Evolutionary conservation across 1,139 yeast genomes (phyloP), one percentile per base, ranked within the genome.

Genomic region (Debaryomyces subglobosus): DNA sequence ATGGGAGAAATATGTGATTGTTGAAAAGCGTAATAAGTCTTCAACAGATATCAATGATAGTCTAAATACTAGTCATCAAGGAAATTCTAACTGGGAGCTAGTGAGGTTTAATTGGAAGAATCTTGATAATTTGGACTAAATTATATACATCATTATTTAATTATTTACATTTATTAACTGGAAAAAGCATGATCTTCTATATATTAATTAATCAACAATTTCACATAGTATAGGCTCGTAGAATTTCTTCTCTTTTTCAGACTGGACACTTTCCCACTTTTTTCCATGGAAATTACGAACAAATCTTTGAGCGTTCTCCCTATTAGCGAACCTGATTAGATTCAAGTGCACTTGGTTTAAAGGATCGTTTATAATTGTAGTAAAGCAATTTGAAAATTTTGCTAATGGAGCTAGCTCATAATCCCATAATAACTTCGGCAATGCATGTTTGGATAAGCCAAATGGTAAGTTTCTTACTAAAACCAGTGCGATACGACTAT

Each of bases 1-100:
- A 25, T 90, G 97, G 96, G 97, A 92, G 61, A 88, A 87, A 63
- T 91, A 87, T 63, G 83, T 79, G 10, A 82, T 91, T 39, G 74
- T 82, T 12, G 89, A 84, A 43, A 61, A 52, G 29, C 32, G 20
- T 5, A 46, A 52, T 8, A 38, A 29, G 15, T 20, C 30, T 7
- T 18, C 16, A 15, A 15, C 37, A 7, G 44, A 44, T 25, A 33
- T 15, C 13, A 33, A 23, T 30, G 36, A 34, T 23, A 44, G 36
- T 4, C 12, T 33, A 38, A 23, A 10, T 12, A n/a, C 21, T 29
- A 23, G 21, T 12, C 24, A 21, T 21, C 36, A 33, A 13, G 37
- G 39, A 12, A 50, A 44, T 30, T 23, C 47, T 16, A 65, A 67
- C 42, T 86, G 86, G 82, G 88, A 83, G 55, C 64, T 89, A 21